phyloP scores from a whole-genome alignment of 176 grass and related monocot species.

The Avena sativa region DNA sequence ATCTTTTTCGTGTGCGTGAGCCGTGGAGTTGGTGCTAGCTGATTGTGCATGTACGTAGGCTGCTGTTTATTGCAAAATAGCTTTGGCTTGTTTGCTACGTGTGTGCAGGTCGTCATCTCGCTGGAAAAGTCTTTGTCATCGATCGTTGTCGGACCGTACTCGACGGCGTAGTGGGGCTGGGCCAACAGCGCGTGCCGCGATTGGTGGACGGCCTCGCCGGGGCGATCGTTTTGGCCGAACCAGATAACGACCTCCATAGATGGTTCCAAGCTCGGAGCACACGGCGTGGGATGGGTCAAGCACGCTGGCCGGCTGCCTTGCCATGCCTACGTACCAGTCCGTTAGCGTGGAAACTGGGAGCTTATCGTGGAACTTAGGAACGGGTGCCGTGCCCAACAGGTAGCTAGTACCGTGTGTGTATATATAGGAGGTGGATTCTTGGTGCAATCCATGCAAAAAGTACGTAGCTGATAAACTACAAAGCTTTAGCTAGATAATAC shows the following conservation, averaged over 20 bases:
- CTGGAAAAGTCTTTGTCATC: no score
- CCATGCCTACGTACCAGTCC: neutral
- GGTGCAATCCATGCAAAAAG: conserved; percentile 20
- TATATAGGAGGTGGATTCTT: conserved; percentile 8
- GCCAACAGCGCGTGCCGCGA: no score
- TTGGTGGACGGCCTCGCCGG: no score
- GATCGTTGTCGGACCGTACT: no score
- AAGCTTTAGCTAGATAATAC: no score
- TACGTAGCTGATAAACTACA: neutral
- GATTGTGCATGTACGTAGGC: no score
- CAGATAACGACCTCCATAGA: neutral
- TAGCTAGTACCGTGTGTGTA: neutral
- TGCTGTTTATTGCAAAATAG: no score
- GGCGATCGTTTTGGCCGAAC: neutral
- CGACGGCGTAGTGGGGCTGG: no score
- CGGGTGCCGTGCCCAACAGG: neutral
- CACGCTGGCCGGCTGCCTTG: neutral
- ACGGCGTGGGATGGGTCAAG: neutral
- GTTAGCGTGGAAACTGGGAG: neutral
- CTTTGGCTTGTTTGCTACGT: no score
- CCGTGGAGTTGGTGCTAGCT: no score
- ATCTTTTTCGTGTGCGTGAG: no score
- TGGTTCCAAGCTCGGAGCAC: neutral
- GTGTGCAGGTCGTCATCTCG: no score
- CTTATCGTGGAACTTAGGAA: neutral